Conservation (phyloP, 2,329 filamentous ascomycete genomes). For the Neonectria sp. region DNA sequence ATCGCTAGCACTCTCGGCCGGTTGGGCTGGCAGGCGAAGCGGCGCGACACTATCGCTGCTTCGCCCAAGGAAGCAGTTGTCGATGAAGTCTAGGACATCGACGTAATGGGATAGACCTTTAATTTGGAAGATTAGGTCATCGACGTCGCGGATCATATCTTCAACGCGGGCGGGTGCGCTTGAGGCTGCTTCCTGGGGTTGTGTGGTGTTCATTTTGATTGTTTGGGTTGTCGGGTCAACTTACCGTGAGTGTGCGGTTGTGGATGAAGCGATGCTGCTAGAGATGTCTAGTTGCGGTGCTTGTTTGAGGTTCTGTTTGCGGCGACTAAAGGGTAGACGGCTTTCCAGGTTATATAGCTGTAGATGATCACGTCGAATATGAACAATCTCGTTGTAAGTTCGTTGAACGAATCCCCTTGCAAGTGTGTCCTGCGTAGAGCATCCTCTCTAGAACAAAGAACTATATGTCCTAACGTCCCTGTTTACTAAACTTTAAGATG, state of each 20-base stretch:
- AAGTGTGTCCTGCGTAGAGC: background rate
- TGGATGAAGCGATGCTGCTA: background rate
- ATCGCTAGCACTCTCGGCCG: background rate
- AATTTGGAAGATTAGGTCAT: background rate
- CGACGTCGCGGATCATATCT: background rate
- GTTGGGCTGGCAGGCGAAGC: background rate
- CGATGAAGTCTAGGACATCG: background rate
- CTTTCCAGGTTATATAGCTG: background rate
- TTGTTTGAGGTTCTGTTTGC: conserved; percentile 18
- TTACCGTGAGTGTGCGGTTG: background rate
- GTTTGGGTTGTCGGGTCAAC: background rate
- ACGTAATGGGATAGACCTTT: background rate
- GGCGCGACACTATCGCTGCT: background rate
- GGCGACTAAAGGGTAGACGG: background rate
- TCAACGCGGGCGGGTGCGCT: background rate
- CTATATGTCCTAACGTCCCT: no score
- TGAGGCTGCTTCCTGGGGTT: background rate
- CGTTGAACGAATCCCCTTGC: conserved; percentile 5
- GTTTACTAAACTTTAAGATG: background rate
- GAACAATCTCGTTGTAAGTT: background rate
- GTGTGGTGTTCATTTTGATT: background rate
- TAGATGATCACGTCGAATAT: background rate
- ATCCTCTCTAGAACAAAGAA: background rate
- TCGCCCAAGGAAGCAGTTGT: background rate
- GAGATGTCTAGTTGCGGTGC: background rate